Conservation (phyloP, 192 early-diverging fungal species). For the Coemansia sp. region DNA sequence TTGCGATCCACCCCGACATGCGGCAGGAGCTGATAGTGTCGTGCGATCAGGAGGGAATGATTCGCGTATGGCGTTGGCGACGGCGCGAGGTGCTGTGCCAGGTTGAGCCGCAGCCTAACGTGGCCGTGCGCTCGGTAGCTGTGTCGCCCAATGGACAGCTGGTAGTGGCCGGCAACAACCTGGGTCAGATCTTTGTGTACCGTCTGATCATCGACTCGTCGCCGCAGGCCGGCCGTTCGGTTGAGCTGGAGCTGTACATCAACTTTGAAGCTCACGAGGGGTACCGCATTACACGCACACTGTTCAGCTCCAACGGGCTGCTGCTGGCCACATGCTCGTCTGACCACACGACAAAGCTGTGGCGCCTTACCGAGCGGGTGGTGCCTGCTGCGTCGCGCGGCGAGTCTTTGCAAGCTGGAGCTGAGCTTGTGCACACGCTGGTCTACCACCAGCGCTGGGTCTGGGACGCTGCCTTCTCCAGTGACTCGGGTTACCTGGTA, state of each 20-base stretch:
- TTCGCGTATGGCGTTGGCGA: conserved; percentile 46
- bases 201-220: conserved; percentile 43
- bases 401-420: conserved; percentile 22
- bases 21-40: conserved; percentile 49
- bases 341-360: conserved; percentile 47
- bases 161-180: conserved; percentile 52
- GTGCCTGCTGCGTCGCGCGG: conserved; percentile 13
- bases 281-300: conserved; percentile 33
- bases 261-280: conserved; percentile 52
- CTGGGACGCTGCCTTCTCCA: conserved; percentile 54
- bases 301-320: conserved; percentile 37
- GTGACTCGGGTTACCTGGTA: conserved; percentile 52
- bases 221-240: conserved; percentile 41
- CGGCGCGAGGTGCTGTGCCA: conserved; percentile 41
- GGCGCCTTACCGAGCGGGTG: conserved; percentile 38
- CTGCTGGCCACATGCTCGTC: conserved; percentile 53
- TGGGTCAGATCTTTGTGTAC: conserved; percentile 48
- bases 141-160: conserved; percentile 50
- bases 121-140: conserved; percentile 41
- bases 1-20: conserved; percentile 51
- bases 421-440: conserved; percentile 38
- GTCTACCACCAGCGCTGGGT: conserved; percentile 52
- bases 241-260: conserved; percentile 48
- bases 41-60: conserved; percentile 48
- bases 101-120: conserved; percentile 38